Evolutionary conservation across 345 rosid species (phyloP), one percentile per base, ranked within the genome.

Genomic region (Rhodomyrtus tomentosa): DNA sequence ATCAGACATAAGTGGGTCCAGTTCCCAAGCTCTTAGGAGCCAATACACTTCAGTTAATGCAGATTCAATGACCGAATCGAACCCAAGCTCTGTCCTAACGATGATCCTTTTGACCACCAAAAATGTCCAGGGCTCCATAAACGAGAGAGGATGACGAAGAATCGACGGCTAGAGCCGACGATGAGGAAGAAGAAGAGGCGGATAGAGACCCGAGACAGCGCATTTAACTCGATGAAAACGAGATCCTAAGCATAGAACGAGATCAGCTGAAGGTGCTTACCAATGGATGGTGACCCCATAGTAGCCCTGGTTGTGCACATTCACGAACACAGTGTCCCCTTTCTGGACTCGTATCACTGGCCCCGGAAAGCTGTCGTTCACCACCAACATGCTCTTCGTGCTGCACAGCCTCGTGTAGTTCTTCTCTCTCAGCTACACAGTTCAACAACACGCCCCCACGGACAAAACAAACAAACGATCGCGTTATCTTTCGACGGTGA

Each of bases 321-420:
- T 85, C 73, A 82, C 72, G 45, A 58, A 85, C 29, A 36, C 82
- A 10, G 87, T 85, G 40, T 85, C 87, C 6, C 87, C 87, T 52
- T 68, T 72, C 21, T 54, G 84, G 72, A 85, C 82, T 38, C 84
- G 53, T 13, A 85, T 40, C 73, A 32, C 50, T 1, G 87, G 87
- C 40, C 87, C 87, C 7, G 87, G 87, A 74, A 85, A 82, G 73
- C 82, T 72, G 52, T 82, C 84, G 48, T 85, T 85, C 50, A 85
- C 84, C 72, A 48, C 56, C 87, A 85, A 22, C 82, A 85, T 82
- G 73, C 82, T 82, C 84, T 74, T 85, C 72, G 85, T 84, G 10
- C 54, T 48, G 85, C 83, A 54, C 15, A 82, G 55, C 84, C 83
- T 87, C 72, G 85, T 84, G 42, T 58, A 81, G 81, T 85, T 85